phyloP scores from a whole-genome alignment of 192 early-diverging fungal genomes.

The Geosiphon pyriformis region DNA sequence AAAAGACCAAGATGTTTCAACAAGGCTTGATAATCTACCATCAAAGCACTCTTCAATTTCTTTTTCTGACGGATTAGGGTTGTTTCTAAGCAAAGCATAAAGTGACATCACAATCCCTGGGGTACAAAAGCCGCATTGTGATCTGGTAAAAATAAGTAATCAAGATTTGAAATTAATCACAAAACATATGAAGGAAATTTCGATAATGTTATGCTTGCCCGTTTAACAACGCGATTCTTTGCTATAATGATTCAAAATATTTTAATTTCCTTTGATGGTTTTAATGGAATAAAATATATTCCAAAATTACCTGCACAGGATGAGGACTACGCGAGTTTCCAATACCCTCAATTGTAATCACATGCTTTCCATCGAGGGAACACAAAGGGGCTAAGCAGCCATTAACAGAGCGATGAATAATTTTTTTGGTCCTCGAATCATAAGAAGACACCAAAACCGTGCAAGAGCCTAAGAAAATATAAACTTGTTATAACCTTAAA shows the following conservation, averaged over 20 bases:
- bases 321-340: slow-evolving; percentile 64
- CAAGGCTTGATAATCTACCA: slow-evolving; percentile 42
- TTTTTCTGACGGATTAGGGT: slow-evolving; percentile 55
- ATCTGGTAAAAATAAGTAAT: slow-evolving; percentile 31
- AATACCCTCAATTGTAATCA: slow-evolving; percentile 74
- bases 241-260: neutral
- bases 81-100: slow-evolving; percentile 72
- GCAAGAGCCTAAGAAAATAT: slow-evolving; percentile 46
- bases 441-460: slow-evolving; percentile 66
- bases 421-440: slow-evolving; percentile 25
- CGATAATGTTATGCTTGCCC: slow-evolving; percentile 5
- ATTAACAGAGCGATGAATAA: slow-evolving; percentile 47
- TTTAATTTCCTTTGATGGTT: neutral
- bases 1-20: no score
- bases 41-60: slow-evolving; percentile 84
- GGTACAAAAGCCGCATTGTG: slow-evolving; percentile 90
- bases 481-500: neutral
- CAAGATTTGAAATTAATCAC: slow-evolving; percentile 15
- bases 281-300: neutral
- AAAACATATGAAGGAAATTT: slow-evolving; percentile 16
- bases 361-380: slow-evolving; percentile 67
- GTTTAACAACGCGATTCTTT: slow-evolving; percentile 22
- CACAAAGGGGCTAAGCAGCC: slow-evolving; percentile 68
- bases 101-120: slow-evolving; percentile 88
- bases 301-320: slow-evolving; percentile 71